These are phyloP conservation scores for Gossypium gossypioides DNA, from an alignment of 441 rosid species.

Conservation along the genomic window DNA sequence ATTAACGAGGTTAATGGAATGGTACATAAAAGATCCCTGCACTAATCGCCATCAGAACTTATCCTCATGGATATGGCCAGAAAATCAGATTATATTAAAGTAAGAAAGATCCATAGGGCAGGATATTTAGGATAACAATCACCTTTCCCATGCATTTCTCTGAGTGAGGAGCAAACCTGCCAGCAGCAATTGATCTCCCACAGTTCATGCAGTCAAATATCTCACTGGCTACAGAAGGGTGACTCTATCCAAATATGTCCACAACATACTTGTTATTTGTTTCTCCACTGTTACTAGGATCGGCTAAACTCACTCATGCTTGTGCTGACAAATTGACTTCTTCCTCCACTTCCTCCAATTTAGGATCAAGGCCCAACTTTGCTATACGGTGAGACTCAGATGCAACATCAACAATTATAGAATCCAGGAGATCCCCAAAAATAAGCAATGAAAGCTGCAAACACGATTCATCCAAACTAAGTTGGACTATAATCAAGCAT, in stretches of 20 bases:
- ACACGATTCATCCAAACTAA: neutral
- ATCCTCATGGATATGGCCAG: neutral
- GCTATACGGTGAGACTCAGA: constrained; percentile 89
- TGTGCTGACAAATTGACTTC: constrained; percentile 71
- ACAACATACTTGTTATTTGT: constrained; percentile 69
- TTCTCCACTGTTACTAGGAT: constrained; percentile 57
- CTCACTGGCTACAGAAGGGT: constrained; percentile 72
- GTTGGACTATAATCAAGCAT: neutral
- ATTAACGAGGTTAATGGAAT: neutral
- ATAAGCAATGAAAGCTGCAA: constrained; percentile 59
- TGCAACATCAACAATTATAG: constrained; percentile 83
- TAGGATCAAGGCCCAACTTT: constrained; percentile 70
- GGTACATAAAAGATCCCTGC: neutral
- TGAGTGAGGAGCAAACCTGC: constrained; percentile 90
- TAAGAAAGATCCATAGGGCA: neutral
- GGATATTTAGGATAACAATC: constrained; percentile 4
- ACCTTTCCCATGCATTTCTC: constrained; percentile 99
- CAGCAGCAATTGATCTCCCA: constrained; percentile 71
- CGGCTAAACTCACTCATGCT: constrained; percentile 65
- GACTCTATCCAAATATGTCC: constrained; percentile 82
- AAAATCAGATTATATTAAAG: neutral
- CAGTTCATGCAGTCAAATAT: constrained; percentile 90
- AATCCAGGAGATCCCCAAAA: constrained; percentile 66
- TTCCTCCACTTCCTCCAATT: constrained; percentile 76
- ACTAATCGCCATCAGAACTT: neutral